phyloP scores from a whole-genome alignment of 2,329 filamentous ascomycete species.

The Penicillium sp. region DNA sequence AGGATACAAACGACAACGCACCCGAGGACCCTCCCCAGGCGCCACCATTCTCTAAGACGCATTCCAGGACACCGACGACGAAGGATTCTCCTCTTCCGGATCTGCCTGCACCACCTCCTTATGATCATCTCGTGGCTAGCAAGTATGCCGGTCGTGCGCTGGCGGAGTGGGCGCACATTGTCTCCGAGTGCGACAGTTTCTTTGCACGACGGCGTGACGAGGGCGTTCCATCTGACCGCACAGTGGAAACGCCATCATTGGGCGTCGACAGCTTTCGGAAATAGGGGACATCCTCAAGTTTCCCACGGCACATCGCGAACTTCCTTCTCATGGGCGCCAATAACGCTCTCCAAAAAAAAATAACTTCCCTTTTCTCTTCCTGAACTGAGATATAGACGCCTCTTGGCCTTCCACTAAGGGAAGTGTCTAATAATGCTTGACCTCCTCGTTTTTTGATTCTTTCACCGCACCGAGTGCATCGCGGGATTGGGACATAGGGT shows the following conservation, averaged over 20 bases:
- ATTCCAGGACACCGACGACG: conserved; percentile 13
- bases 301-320: too few relatives aligned
- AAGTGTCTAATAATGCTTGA: conserved; percentile 9
- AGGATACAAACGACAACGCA: conserved; percentile 14
- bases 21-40: conserved; percentile 8
- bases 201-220: conserved; percentile 57
- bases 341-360: neutral
- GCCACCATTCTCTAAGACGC: conserved; percentile 4
- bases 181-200: conserved; percentile 59
- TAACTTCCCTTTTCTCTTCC: neutral
- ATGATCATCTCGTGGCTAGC: conserved; percentile 38
- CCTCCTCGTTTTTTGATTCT: conserved; percentile 10
- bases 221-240: conserved; percentile 52
- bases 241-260: conserved; percentile 57
- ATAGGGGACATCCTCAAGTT: conserved; percentile 13
- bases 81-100: conserved; percentile 17
- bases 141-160: conserved; percentile 59
- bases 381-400: conserved; percentile 14
- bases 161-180: conserved; percentile 58
- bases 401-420: conserved; percentile 1
- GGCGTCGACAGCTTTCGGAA: conserved; percentile 57
- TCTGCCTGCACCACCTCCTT: conserved; percentile 20
- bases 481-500: conserved; percentile 21
- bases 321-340: too few relatives aligned
- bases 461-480: conserved; percentile 17